Evolutionary conservation across 768 basidiomycete species (phyloP).

Genomic region (Psilocybe subaeruginosa): DNA sequence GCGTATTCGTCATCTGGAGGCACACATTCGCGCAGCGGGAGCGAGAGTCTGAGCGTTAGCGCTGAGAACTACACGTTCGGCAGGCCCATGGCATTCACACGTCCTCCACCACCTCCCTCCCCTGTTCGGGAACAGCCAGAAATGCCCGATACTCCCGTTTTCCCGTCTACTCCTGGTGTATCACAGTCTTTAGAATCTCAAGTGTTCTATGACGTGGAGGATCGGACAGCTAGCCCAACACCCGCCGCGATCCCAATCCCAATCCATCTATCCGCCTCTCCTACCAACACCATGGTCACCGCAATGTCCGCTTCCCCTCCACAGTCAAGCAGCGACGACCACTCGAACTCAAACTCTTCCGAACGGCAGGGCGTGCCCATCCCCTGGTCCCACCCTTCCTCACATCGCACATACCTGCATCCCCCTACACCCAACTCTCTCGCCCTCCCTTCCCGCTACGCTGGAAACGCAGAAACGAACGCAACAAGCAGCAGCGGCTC

Average conservation of each 20-base stretch:
- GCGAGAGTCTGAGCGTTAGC: slow-evolving; percentile 51
- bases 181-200: background rate
- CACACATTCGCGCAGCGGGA: slow-evolving; percentile 53
- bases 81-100: slow-evolving; percentile 49
- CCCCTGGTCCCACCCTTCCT: slow-evolving; percentile 22
- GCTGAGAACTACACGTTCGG: slow-evolving; percentile 81
- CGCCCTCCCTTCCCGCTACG: slow-evolving; percentile 3
- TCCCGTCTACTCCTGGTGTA: background rate
- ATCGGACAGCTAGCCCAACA: background rate
- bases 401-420: slow-evolving; percentile 15
- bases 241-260: slow-evolving; percentile 5
- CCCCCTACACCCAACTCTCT: slow-evolving; percentile 25
- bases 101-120: slow-evolving; percentile 13
- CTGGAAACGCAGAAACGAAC: slow-evolving; percentile 6
- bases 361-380: slow-evolving; percentile 27
- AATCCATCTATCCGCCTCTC: slow-evolving; percentile 1
- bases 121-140: slow-evolving; percentile 26
- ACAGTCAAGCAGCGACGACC: slow-evolving; percentile 7
- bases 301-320: slow-evolving; percentile 13
- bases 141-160: slow-evolving; percentile 16
- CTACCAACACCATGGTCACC: background rate
- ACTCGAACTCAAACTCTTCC: slow-evolving; percentile 15
- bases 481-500: slow-evolving; percentile 32
- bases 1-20: slow-evolving; percentile 36
- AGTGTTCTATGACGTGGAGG: background rate